These are phyloP conservation scores for Spathaspora sp. DNA, from an alignment of 805 yeast genomes.

Conservation along the genomic window DNA sequence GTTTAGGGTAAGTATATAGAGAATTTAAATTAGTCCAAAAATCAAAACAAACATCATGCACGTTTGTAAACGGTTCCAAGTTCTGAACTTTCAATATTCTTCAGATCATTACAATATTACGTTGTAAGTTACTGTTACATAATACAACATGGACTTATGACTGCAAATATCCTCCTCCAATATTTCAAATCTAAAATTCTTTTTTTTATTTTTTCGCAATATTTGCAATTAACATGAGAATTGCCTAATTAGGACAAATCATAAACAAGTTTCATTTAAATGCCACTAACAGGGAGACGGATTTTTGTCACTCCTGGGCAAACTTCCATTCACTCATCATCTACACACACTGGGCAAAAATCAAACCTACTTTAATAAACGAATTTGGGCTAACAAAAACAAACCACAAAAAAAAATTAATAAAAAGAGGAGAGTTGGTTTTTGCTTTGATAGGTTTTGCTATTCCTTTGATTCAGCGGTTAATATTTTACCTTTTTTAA, in stretches of 20 bases:
- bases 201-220: not conserved
- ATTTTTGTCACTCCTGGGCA: not conserved
- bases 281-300: not conserved
- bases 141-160: not conserved
- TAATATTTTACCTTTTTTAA: not conserved
- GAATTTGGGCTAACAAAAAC: not conserved
- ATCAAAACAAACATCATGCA: too few relatives aligned
- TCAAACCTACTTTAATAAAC: too few relatives aligned
- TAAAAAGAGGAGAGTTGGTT: not conserved
- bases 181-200: not conserved
- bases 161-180: not conserved
- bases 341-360: not conserved
- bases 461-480: not conserved
- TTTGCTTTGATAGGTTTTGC: not conserved
- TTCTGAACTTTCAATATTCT: too few relatives aligned
- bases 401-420: not conserved
- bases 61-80: too few relatives aligned
- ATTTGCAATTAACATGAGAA: not conserved
- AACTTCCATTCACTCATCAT: not conserved
- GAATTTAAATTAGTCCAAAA: too few relatives aligned
- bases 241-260: not conserved
- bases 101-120: too few relatives aligned
- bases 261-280: not conserved
- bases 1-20: too few relatives aligned
- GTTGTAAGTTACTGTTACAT: too few relatives aligned